phyloP scores from a whole-genome alignment of 2,329 filamentous ascomycete genomes.

The Chaetomium sp. region DNA sequence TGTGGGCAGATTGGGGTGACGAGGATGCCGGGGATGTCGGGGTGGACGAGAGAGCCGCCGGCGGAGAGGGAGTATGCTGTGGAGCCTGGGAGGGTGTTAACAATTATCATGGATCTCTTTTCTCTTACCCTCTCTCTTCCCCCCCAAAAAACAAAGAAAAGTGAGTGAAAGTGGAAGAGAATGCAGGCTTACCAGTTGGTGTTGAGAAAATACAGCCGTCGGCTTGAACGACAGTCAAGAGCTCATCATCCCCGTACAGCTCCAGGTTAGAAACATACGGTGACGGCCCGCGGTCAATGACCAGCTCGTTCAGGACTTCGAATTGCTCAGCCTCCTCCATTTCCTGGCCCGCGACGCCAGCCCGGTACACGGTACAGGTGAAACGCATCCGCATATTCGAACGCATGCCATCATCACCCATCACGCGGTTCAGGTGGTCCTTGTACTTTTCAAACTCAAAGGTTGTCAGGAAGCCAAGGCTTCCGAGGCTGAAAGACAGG shows the following conservation, averaged over 20 bases:
- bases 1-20: constrained; percentile 97
- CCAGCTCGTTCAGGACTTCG: constrained; percentile 95
- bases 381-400: constrained; percentile 98
- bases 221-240: constrained; percentile 90
- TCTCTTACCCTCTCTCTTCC: too few relatives aligned
- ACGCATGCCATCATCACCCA: constrained; percentile 93
- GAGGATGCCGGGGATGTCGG: constrained; percentile 92
- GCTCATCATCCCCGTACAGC: constrained; percentile 89
- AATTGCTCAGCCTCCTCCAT: constrained; percentile 90
- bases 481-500: constrained; percentile 76
- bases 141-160: not conserved
- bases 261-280: constrained; percentile 97
- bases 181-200: constrained; percentile 58
- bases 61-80: constrained; percentile 96
- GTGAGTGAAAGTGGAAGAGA: not conserved
- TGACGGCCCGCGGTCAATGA: constrained; percentile 94
- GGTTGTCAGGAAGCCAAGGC: constrained; percentile 80
- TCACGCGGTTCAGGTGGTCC: constrained; percentile 76
- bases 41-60: constrained; percentile 90
- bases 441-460: constrained; percentile 87
- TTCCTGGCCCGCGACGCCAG: constrained; percentile 52
- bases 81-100: constrained; percentile 45
- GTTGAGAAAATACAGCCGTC: constrained; percentile 98
- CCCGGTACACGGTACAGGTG: constrained; percentile 91
- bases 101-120: not conserved